A percentile compares a stretch with the other conserved stretches of the same genome.
phyloP scores from a whole-genome alignment of 2,329 filamentous ascomycete species.

The Colletotrichum karsti region DNA sequence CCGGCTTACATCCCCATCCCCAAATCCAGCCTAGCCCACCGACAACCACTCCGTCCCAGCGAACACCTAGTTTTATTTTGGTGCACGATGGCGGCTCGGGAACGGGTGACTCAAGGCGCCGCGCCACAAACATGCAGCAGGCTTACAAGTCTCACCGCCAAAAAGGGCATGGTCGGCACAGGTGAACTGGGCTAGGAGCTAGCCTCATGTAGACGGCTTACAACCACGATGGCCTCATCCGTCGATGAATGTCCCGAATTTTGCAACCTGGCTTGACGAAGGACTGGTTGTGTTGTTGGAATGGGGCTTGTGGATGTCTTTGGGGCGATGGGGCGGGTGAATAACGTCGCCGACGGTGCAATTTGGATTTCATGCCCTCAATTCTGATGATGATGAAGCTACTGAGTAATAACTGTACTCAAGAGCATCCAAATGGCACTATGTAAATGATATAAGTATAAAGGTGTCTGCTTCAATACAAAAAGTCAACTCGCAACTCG shows the following conservation, averaged over 20 bases:
- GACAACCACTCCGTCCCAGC: neutral
- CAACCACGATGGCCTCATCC: conserved; percentile 19
- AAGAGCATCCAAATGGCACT: too few relatives aligned
- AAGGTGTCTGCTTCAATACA: too few relatives aligned
- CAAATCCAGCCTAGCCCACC: neutral
- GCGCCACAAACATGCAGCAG: neutral
- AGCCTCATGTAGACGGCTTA: conserved; percentile 7
- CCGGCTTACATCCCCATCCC: neutral
- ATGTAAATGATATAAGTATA: too few relatives aligned
- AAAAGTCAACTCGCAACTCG: too few relatives aligned
- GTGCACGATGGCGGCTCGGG: neutral
- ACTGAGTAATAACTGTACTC: neutral
- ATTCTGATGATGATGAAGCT: neutral
- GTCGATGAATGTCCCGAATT: neutral
- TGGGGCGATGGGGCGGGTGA: neutral
- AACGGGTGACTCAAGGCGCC: neutral
- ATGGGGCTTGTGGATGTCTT: neutral
- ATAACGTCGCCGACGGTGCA: neutral
- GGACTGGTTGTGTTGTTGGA: neutral
- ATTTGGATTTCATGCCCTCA: neutral
- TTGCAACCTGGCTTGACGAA: neutral
- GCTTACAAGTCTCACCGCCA: conserved; percentile 2
- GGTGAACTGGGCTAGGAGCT: neutral
- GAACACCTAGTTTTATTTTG: neutral
- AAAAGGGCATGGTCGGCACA: neutral